Evolutionary conservation across 139 green algal species (phyloP).

Genomic region (Deuterostichococcus epilithicus): DNA sequence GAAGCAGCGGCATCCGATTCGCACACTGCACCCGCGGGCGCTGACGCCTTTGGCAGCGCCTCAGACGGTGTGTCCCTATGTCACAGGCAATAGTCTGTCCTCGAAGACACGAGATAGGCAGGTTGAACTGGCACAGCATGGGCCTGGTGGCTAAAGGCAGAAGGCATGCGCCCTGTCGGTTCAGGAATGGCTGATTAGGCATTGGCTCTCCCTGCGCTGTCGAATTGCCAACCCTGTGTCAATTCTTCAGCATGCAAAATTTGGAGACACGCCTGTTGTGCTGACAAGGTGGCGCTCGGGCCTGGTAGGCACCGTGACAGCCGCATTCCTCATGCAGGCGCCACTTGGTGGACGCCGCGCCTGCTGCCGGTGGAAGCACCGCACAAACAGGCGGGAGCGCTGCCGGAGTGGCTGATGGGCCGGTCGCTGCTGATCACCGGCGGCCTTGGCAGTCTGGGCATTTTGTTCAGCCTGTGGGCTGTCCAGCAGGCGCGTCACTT

Average conservation of each 20-base stretch:
- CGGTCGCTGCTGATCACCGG: constrained; percentile 43
- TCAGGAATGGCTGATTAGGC: too few species aligned
- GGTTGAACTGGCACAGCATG: too few species aligned
- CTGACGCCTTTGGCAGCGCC: constrained; percentile 11
- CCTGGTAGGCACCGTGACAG: too few species aligned
- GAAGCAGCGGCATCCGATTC: not conserved
- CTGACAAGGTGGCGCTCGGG: too few species aligned
- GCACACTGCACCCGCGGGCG: not conserved
- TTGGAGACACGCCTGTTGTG: too few species aligned
- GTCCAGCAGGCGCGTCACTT: constrained; percentile 1
- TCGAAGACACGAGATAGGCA: too few species aligned
- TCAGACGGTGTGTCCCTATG: not conserved
- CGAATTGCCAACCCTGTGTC: too few species aligned
- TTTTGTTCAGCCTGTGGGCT: constrained; percentile 49
- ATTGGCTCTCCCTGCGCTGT: too few species aligned
- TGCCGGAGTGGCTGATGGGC: not conserved
- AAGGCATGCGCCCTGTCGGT: too few species aligned
- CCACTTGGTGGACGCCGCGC: constrained; percentile 5
- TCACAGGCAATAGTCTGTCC: not conserved
- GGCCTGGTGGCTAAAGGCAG: too few species aligned
- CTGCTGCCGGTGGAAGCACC: not conserved
- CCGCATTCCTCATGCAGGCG: too few species aligned
- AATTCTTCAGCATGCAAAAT: too few species aligned
- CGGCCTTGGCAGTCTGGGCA: constrained; percentile 57
- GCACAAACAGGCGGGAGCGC: not conserved